Evolutionary conservation across 495 filamentous ascomycete species (phyloP), one percentile per base, ranked within the genome.

Genomic region (Neurospora sp.): DNA sequence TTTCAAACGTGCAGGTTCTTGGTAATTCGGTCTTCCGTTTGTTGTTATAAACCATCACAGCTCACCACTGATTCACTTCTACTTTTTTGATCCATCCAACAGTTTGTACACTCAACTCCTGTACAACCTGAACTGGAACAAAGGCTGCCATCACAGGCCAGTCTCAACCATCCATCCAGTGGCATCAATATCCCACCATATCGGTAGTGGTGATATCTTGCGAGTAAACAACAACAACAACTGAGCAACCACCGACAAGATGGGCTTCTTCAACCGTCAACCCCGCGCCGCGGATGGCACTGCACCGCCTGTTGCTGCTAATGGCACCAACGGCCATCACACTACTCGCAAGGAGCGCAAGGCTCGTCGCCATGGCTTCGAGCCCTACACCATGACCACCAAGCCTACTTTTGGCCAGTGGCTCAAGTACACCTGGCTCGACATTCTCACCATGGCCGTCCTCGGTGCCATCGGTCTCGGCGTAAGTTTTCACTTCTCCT

Each of bases 401-500:
- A 82, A 83, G 7, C 84, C 85, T 0, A 83, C 79, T 5, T 87
- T 90, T 69, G 86, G 88, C 4, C 83, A 84, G 73, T 91, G 88
- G 88, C 76, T 90, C 42, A 87, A 87, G 69, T 78, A 82, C 9
- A 87, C 87, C 0, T 88, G 87, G 86, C 78, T 88, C 10, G 89
- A 91, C 75, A 83, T 91, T 44, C 18, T 90, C 9, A 87, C 88
- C 2, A 88, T 91, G 85, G 80, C 81, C 20, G 77, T 82, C 14
- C 83, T 90, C 81, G 89, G 89, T 8, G 85, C 82, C 6, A 80
- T 89, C 71, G 87, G 87, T 11, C 82, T 90, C 0, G 88, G 85
- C 20, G 89, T 91, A 83, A 71, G 85, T 83, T 49, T 54, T 35
- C 39, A 54, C 62, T 2, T 31, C 23, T 14, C n/a, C 11, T 35